These are phyloP conservation scores for Aspergillus pseudoviridinutans DNA, from an alignment of 2,329 filamentous ascomycete genomes.

Conservation along the genomic window DNA sequence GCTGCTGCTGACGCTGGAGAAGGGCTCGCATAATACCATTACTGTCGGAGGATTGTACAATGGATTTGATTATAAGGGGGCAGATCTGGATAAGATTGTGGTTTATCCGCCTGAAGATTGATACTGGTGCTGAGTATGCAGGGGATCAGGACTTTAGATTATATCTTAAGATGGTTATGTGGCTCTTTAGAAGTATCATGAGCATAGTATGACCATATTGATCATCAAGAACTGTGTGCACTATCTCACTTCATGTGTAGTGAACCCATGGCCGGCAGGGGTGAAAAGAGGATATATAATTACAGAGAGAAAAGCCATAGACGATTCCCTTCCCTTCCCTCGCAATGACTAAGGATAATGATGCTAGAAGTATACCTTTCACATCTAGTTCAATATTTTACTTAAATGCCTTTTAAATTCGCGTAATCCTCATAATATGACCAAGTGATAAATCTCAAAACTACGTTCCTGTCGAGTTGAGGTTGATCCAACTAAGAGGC, in stretches of 20 bases:
- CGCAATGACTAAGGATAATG: no score
- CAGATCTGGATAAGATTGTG: conserved; percentile 57
- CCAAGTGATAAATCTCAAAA: neutral
- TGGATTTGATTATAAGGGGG: conserved; percentile 54
- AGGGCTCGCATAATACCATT: conserved; percentile 52
- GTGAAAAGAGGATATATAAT: neutral
- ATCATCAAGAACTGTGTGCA: no score
- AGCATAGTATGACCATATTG: no score
- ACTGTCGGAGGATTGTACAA: conserved; percentile 56
- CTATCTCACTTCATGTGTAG: neutral
- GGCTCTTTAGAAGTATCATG: no score
- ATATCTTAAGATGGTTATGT: no score
- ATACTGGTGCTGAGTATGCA: neutral
- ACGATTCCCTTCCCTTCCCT: no score
- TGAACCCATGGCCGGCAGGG: rapidly evolving
- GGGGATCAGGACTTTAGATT: no score
- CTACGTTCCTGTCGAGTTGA: neutral
- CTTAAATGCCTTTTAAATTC: neutral
- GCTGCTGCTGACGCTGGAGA: conserved; percentile 50
- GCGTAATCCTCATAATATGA: neutral
- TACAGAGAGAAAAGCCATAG: neutral
- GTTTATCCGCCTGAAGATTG: conserved; percentile 54
- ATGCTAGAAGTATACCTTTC: neutral
- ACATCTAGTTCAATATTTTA: neutral
- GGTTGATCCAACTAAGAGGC: neutral